Percentiles rank a stretch among this genome's conserved stretches.
Evolutionary conservation across 371 early-diverging fungal genomes (phyloP).

Genomic region (Mortierella sp.): DNA sequence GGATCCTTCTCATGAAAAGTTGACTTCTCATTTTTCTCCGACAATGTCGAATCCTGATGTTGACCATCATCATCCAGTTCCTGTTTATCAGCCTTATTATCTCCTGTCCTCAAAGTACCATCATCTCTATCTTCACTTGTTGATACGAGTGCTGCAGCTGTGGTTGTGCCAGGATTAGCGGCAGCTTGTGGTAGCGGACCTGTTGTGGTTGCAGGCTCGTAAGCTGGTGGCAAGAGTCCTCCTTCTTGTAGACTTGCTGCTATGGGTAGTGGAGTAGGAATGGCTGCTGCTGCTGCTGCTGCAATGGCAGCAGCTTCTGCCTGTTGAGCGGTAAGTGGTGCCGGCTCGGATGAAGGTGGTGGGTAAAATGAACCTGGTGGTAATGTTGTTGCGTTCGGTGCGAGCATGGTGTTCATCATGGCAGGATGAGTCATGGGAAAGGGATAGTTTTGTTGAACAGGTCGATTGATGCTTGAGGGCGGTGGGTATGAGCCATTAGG

Average conservation of each 20-base stretch:
- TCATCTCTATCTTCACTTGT: neutral
- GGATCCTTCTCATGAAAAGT: neutral
- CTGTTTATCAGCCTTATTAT: neutral
- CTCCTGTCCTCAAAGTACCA: neutral
- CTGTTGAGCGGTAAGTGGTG: constrained; percentile 21
- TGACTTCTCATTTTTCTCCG: neutral
- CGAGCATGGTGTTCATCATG: constrained; percentile 1
- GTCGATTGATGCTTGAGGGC: neutral
- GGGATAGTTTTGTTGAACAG: constrained; percentile 11
- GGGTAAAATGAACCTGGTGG: constrained; percentile 10
- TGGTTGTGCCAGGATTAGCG: neutral
- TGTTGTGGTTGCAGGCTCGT: constrained; percentile 5
- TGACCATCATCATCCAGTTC: neutral
- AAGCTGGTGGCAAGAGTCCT: constrained; percentile 20
- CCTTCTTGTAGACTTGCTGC: constrained; percentile 1
- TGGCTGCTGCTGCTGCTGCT: constrained; percentile 15
- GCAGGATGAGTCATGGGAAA: constrained; percentile 18
- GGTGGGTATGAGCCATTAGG: neutral
- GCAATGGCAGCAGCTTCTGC: constrained; percentile 24
- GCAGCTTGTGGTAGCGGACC: neutral
- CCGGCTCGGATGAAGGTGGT: constrained; percentile 10
- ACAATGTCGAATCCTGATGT: neutral
- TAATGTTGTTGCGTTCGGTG: neutral
- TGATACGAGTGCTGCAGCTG: neutral
- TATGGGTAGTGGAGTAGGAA: neutral